Evolutionary conservation across 2,329 filamentous ascomycete species (phyloP).

Genomic region (Phaeosphaeria sp.): DNA sequence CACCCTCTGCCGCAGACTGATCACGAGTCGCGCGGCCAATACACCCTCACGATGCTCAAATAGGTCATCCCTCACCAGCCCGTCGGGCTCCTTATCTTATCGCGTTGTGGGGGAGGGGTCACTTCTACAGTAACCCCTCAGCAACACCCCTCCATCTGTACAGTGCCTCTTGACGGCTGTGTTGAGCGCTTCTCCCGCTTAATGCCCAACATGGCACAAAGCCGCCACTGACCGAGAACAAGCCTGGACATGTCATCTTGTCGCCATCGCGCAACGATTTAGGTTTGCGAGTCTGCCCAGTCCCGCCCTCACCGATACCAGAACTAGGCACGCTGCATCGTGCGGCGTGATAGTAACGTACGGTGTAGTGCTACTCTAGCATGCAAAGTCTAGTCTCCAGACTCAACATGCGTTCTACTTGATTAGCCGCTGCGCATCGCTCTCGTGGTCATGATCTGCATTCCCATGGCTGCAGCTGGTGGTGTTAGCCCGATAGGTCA

Average conservation of each 20-base stretch:
- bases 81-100: slow-evolving; percentile 33
- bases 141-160: slow-evolving; percentile 3
- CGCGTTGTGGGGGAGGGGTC: slow-evolving; percentile 26
- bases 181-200: slow-evolving; percentile 18
- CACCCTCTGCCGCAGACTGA: slow-evolving; percentile 21
- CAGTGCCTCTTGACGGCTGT: slow-evolving; percentile 5
- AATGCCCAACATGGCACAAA: slow-evolving; percentile 11
- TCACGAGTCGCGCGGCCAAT: slow-evolving; percentile 33
- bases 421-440: slow-evolving; percentile 28
- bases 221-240: slow-evolving; percentile 25
- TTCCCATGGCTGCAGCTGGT: slow-evolving; percentile 27
- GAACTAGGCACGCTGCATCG: not conserved
- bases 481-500: slow-evolving; percentile 43
- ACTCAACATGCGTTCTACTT: not conserved
- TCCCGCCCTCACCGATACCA: slow-evolving; percentile 24
- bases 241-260: slow-evolving; percentile 5
- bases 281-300: slow-evolving; percentile 3
- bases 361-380: not conserved
- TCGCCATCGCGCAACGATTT: slow-evolving; percentile 8
- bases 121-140: slow-evolving; percentile 11
- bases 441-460: slow-evolving; percentile 38
- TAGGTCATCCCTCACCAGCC: slow-evolving; percentile 22
- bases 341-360: not conserved
- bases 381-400: not conserved
- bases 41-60: slow-evolving; percentile 32